Conservation (phyloP, 768 basidiomycete species). For the Trametes cinnabarina region DNA sequence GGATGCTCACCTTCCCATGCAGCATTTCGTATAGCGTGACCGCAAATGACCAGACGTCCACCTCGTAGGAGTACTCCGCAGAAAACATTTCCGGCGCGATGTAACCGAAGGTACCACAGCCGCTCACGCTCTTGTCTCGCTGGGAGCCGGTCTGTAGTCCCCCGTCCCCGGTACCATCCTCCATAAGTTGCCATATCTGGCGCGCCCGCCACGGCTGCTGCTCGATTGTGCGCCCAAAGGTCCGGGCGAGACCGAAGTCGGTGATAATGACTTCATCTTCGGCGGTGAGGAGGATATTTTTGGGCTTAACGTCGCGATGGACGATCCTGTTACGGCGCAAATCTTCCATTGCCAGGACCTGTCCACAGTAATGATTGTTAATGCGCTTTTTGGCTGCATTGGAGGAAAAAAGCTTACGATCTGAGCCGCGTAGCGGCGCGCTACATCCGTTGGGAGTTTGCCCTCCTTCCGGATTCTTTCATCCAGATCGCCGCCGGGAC, state of each 20-base stretch:
- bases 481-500: conserved; percentile 7
- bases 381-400: too few relatives aligned
- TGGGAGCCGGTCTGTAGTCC: not conserved
- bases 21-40: conserved; percentile 35
- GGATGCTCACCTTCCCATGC: conserved; percentile 16
- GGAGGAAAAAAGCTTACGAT: conserved; percentile 42
- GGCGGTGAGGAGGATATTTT: conserved; percentile 24
- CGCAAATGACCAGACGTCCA: conserved; percentile 45
- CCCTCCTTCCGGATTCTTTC: conserved; percentile 3
- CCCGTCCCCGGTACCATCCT: not conserved
- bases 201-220: conserved; percentile 10
- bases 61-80: conserved; percentile 41
- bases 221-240: conserved; percentile 22
- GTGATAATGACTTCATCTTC: conserved; percentile 22
- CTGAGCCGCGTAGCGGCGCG: conserved; percentile 14
- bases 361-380: not conserved
- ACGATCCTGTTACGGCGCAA: conserved; percentile 10
- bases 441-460: conserved; percentile 4
- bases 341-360: conserved; percentile 17
- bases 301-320: conserved; percentile 32
- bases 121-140: not conserved
- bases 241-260: conserved; percentile 24
- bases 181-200: conserved; percentile 7
- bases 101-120: conserved; percentile 42
- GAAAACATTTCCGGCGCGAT: conserved; percentile 45